Evolutionary conservation across 163 green algal genomes (phyloP).

Genomic region (Scenedesmus sp.): DNA sequence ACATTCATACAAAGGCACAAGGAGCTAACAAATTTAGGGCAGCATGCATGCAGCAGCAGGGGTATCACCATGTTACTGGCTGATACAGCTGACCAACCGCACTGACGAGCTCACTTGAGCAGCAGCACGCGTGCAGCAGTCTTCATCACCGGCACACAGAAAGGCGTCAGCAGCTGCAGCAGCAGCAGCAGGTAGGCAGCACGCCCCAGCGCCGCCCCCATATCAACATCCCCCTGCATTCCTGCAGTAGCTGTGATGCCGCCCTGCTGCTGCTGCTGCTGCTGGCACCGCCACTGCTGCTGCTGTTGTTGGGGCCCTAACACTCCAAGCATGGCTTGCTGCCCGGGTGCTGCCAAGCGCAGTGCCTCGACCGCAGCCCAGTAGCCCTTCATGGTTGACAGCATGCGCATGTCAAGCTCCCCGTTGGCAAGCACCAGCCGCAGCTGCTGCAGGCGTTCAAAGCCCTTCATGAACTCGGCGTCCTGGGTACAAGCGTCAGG

Average conservation of each 20-base stretch:
- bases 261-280: neutral
- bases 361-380: neutral
- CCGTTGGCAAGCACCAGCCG: neutral
- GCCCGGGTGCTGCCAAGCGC: neutral
- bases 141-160: neutral
- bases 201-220: neutral
- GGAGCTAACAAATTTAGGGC: neutral
- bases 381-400: neutral
- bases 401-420: neutral
- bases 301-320: neutral
- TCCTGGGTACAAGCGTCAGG: neutral
- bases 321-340: slow-evolving; percentile 4
- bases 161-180: slow-evolving; percentile 33
- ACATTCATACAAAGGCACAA: no score
- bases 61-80: no score
- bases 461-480: neutral
- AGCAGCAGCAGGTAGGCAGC: slow-evolving; percentile 39
- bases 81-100: neutral
- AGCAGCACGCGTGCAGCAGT: slow-evolving; percentile 3
- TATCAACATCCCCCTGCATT: neutral
- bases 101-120: slow-evolving; percentile 25
- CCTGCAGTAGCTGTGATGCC: neutral
- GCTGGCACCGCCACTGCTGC: slow-evolving; percentile 44
- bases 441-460: neutral
- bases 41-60: neutral